Evolutionary conservation across 805 yeast genomes (phyloP).

Genomic region (Lipomyces sp.): DNA sequence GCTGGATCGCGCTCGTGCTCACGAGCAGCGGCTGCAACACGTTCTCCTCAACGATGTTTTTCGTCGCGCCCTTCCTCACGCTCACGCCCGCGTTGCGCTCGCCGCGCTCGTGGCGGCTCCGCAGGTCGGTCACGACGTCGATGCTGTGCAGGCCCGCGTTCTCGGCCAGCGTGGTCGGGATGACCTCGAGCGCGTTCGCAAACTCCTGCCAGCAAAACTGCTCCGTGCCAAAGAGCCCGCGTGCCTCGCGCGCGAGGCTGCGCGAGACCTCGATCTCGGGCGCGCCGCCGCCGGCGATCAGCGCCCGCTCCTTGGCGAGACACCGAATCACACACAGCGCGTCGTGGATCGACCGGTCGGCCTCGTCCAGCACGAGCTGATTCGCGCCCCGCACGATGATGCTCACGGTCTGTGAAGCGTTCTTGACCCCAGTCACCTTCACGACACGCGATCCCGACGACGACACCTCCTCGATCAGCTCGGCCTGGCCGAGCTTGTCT

Average conservation of each 20-base stretch:
- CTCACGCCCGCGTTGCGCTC: constrained; percentile 93
- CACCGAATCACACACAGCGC: constrained; percentile 92
- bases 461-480: constrained; percentile 85
- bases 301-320: constrained; percentile 78
- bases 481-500: constrained; percentile 89
- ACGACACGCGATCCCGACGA: constrained; percentile 87
- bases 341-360: constrained; percentile 96
- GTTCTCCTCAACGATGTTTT: constrained; percentile 87
- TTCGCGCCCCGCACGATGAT: constrained; percentile 95
- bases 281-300: constrained; percentile 99
- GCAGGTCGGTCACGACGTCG: constrained; percentile 84
- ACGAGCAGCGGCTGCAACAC: constrained; percentile 96
- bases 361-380: constrained; percentile 82
- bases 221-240: constrained; percentile 75
- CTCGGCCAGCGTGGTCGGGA: constrained; percentile 92
- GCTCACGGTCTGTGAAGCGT: constrained; percentile 64
- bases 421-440: constrained; percentile 76
- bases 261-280: constrained; percentile 90
- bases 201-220: constrained; percentile 89
- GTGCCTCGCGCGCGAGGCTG: constrained; percentile 65
- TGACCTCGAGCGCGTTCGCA: constrained; percentile 86
- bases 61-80: constrained; percentile 88
- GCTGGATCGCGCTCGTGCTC: constrained; percentile 85
- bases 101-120: constrained; percentile 87
- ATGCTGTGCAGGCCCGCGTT: constrained; percentile 92